These are phyloP conservation scores for Lepidium africanum DNA, from an alignment of 345 rosid species.

Conservation along the genomic window DNA sequence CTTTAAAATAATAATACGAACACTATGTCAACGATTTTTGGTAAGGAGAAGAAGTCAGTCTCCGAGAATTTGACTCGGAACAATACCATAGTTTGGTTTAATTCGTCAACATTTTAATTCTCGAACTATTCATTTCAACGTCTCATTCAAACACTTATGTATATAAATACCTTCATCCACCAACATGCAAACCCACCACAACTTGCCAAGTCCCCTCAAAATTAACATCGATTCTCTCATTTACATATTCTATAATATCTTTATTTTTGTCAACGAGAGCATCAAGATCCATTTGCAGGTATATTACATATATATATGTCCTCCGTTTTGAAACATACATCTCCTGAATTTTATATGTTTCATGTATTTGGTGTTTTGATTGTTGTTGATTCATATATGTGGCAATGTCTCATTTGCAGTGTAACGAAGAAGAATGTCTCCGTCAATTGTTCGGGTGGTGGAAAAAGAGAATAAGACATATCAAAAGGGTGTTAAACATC, in stretches of 20 bases:
- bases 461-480: conserved; percentile 22
- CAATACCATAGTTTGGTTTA: conserved; percentile 12
- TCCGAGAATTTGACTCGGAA: conserved; percentile 15
- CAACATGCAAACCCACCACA: conserved; percentile 19
- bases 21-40: conserved; percentile 29
- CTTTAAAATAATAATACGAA: background rate
- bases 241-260: background rate
- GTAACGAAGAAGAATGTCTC: conserved; percentile 38
- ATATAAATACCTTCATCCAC: conserved; percentile 19
- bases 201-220: background rate
- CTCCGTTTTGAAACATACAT: background rate
- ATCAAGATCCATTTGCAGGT: conserved; percentile 21
- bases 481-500: conserved; percentile 77
- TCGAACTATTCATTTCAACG: conserved; percentile 24
- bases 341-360: too few species aligned
- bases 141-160: background rate
- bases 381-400: background rate
- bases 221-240: background rate
- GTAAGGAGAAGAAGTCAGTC: conserved; percentile 26
- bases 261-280: background rate
- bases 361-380: background rate
- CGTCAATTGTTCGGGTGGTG: conserved; percentile 28
- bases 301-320: background rate
- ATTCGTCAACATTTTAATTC: background rate
- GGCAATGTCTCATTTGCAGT: background rate